Base-by-base conservation (phyloP, 2,329 filamentous ascomycete species). In the Aotearoamyces nothofagi region DNA sequence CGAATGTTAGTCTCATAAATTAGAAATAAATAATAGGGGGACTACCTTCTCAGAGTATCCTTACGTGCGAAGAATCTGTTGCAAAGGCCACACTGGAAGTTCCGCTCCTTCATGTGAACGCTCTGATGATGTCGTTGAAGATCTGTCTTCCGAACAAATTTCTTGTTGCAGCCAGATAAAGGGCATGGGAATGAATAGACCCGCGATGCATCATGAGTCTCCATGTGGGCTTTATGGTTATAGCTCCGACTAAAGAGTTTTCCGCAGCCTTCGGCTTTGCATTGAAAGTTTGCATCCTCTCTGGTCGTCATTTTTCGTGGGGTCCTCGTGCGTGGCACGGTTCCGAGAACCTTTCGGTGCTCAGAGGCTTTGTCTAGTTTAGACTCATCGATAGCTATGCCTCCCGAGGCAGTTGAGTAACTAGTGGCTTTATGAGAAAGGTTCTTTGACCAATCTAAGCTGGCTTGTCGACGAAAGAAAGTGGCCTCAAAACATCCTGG, bases 201-300 rank as follows among this genome's bases (percentile, higher is more conserved):
- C 32, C 78, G 65, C 34, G 69, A 65, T 9, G 80, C 72, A 45
- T 90, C 73, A 46, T 93, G 84, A 1, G 75, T 86, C 45, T 86
- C 77, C 63, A 86, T 66, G 50, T 92, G 84, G 16, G 82, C 78
- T 45, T 80, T 84, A 56, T 76, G 82, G 54, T 92, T 92, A 57
- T 87, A 92, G 43, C 71, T 77, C 36, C 84, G 64, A 39, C 80
- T 81, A 49, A 92, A 92, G 10, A 77, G 66, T 50, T 78, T 81
- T 5, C 76, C 74, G 46, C 84, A 93, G 2, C 73, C 61, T 33
- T 72, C 63, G 19, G 72, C 58, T 31, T 63, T 58, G 47, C 84
- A 92, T 37, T 68, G 62, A 51, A 70, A 78, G 41, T 73, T 80
- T 31, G 77, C 78, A 41, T 80, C 75, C 38, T 76, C 75, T 33